Base-by-base conservation (phyloP, 1,284 basidiomycete genomes). In the Marasmius tenuissimus region DNA sequence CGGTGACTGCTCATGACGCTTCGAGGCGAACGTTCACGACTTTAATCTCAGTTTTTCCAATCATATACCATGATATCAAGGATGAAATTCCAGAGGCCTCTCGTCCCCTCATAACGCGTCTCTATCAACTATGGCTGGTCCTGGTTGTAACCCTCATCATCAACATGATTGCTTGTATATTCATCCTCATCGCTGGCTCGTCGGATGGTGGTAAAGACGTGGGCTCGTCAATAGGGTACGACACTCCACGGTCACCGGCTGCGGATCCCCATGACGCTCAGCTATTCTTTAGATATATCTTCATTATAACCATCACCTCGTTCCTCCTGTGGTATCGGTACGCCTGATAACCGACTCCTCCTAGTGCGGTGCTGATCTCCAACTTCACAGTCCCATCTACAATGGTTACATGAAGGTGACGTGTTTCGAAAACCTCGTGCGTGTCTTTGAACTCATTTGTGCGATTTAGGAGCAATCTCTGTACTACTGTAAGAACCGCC, bases 321-420 rank as follows among this genome's bases (percentile, higher is more conserved):
- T 98, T 98, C 79, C 79, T 97, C 66, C 81, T 94, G 60, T 98
- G 96, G 95, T 96, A 95, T 74, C 86, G 93, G 89, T 89, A 65
- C 68, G 82, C 45, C 42, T 11, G 38, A 52, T 34, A 53, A 18
- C 45, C 11, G 57, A 27, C 10, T 16, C 27, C 27, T 22, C 11
- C 10, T 11, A 33, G 59, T 59, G 16, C 63, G 40, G 66, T 61
- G 61, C 59, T 57, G 61, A 64, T 61, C 37, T 35, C 49, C 54
- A 34, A 12, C 20, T 50, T 22, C 63, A 22, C 69, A 92, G 94
- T 70, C 96, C 97, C 2, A 91, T 97, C 71, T 98, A 98, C 81
- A 96, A 97, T 69, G 96, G 93, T 54, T 96, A 95, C 79, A 94
- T 95, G 89, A 97, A 97, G 84, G 94, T 91, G 72, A 73, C 79